Evolutionary conservation across 495 filamentous ascomycete species (phyloP).

Genomic region (Annulohypoxylon bovei): DNA sequence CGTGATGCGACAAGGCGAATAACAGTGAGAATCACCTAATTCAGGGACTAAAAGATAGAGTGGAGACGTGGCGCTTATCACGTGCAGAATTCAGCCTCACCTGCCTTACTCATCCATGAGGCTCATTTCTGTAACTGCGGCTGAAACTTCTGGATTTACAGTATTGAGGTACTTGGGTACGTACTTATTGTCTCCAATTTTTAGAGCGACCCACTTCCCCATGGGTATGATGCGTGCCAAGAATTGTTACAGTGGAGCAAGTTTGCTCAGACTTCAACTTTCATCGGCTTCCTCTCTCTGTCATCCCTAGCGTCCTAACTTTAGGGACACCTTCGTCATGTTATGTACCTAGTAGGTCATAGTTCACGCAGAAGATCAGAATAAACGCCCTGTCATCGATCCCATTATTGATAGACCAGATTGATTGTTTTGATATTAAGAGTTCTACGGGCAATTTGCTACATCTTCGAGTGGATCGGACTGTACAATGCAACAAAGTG

Average conservation of each 20-base stretch:
- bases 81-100: slow-evolving; percentile 28
- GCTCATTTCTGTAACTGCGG: no score
- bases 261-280: background rate
- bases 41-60: background rate
- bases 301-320: background rate
- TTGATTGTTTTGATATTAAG: background rate
- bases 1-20: slow-evolving; percentile 9
- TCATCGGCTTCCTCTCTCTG: slow-evolving; percentile 4
- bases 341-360: slow-evolving; percentile 24
- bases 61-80: slow-evolving; percentile 24
- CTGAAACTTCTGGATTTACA: slow-evolving; percentile 12
- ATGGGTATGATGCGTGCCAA: slow-evolving; percentile 40
- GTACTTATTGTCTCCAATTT: background rate
- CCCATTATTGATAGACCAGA: background rate
- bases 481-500: background rate
- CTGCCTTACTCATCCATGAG: slow-evolving; percentile 20
- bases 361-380: slow-evolving; percentile 6
- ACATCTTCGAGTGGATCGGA: background rate
- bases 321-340: background rate
- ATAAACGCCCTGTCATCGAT: slow-evolving; percentile 18
- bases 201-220: slow-evolving; percentile 23
- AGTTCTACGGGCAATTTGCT: background rate
- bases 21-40: background rate
- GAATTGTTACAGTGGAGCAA: slow-evolving; percentile 1
- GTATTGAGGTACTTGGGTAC: background rate